Percentiles rank a stretch among this genome's conserved stretches.
Evolutionary conservation across 2,329 filamentous ascomycete species (phyloP).

Genomic region (Domatiomyces globalis): DNA sequence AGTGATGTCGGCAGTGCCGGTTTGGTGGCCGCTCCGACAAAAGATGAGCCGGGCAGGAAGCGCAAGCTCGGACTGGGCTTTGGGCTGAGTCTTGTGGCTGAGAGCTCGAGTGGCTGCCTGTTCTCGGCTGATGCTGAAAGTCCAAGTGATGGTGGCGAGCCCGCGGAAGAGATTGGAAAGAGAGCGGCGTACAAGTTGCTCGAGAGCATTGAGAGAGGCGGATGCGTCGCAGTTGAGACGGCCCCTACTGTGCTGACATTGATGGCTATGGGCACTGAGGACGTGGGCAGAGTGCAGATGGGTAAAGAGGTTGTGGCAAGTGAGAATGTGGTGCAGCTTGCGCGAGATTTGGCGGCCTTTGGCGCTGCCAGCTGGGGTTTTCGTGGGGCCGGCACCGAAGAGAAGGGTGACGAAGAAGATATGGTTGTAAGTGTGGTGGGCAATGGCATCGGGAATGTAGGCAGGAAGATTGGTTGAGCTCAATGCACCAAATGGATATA

Average conservation of each 20-base stretch:
- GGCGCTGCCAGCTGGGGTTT: conserved; percentile 85
- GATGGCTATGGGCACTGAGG: conserved; percentile 97
- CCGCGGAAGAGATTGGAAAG: conserved; percentile 82
- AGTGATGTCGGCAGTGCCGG: conserved; percentile 50
- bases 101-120: conserved; percentile 72
- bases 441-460: conserved; percentile 84
- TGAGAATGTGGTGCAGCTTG: conserved; percentile 65
- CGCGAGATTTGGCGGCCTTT: conserved; percentile 75
- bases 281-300: conserved; percentile 74
- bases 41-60: conserved; percentile 42
- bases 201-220: conserved; percentile 67
- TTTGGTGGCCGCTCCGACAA: conserved; percentile 54
- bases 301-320: conserved; percentile 69
- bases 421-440: conserved; percentile 86
- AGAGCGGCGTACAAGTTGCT: conserved; percentile 79
- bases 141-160: conserved; percentile 62
- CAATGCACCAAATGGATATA: no score
- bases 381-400: conserved; percentile 44
- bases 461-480: conserved; percentile 62
- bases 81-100: conserved; percentile 77
- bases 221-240: conserved; percentile 61
- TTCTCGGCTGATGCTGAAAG: conserved; percentile 73
- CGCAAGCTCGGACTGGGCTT: conserved; percentile 72
- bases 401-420: conserved; percentile 43
- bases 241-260: conserved; percentile 64